phyloP scores from a whole-genome alignment of 441 rosid species.

The Eruca vesicaria region DNA sequence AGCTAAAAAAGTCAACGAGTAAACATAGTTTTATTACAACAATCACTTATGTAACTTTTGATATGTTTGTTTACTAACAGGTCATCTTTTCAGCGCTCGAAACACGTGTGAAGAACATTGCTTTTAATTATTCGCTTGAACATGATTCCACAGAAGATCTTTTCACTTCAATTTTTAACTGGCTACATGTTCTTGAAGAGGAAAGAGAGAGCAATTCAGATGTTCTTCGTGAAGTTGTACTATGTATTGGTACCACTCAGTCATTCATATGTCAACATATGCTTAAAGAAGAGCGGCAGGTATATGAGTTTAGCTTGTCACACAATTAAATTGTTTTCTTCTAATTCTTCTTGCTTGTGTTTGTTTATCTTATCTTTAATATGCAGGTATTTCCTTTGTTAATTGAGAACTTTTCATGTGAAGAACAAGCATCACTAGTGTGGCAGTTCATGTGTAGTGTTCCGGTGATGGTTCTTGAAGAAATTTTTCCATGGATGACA shows the following conservation, averaged over 20 bases:
- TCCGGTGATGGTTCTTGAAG: constrained; percentile 61
- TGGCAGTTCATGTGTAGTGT: constrained; percentile 69
- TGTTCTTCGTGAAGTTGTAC: constrained; percentile 50
- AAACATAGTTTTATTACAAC: neutral
- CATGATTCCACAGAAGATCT: constrained; percentile 51
- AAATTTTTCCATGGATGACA: constrained; percentile 64
- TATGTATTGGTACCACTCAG: constrained; percentile 45
- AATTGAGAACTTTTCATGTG: constrained; percentile 47
- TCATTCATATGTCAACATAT: constrained; percentile 62
- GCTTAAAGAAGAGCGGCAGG: constrained; percentile 85
- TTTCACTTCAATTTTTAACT: constrained; percentile 44
- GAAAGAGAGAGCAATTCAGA: constrained; percentile 29
- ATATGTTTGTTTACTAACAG: constrained; percentile 49
- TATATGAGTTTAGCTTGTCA: constrained; percentile 16
- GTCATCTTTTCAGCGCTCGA: constrained; percentile 66
- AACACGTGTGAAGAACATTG: constrained; percentile 51
- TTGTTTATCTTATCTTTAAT: too few relatives aligned
- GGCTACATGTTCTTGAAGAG: constrained; percentile 41
- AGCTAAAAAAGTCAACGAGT: neutral
- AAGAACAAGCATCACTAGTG: constrained; percentile 62
- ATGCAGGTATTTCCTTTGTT: constrained; percentile 71
- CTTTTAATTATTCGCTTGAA: constrained; percentile 58
- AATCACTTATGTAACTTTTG: too few relatives aligned
- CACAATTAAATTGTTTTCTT: neutral
- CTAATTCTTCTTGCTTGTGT: too few relatives aligned